phyloP scores from a whole-genome alignment of 495 filamentous ascomycete genomes.

The Penicillium canariense region DNA sequence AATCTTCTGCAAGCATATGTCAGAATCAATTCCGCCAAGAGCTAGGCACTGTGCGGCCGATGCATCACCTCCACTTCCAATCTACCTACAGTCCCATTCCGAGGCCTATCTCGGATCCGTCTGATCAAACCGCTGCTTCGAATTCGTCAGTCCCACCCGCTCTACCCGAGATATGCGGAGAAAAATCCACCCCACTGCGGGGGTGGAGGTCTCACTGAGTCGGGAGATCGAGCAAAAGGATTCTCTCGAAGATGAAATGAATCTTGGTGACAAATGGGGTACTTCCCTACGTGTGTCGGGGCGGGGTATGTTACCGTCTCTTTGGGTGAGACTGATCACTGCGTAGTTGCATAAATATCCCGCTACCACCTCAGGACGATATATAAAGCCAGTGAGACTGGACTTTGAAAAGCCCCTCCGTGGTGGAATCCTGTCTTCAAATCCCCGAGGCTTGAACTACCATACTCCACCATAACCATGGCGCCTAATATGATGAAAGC shows the following conservation, averaged over 20 bases:
- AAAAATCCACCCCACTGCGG: not conserved
- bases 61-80: not conserved
- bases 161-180: not conserved
- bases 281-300: too few species aligned
- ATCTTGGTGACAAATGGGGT: too few species aligned
- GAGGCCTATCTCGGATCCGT: not conserved
- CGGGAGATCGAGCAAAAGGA: too few species aligned
- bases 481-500: slow-evolving; percentile 15
- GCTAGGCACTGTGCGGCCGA: not conserved
- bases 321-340: not conserved
- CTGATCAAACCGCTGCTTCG: not conserved
- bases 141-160: not conserved
- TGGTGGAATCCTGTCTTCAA: too few species aligned
- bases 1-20: not conserved
- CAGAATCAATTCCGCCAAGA: too few species aligned
- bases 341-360: not conserved
- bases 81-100: not conserved
- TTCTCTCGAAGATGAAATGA: too few species aligned
- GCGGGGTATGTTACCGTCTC: not conserved
- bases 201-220: too few species aligned
- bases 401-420: too few species aligned
- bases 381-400: too few species aligned
- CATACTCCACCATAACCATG: too few species aligned
- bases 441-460: not conserved
- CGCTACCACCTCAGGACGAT: not conserved